phyloP scores from a whole-genome alignment of 768 basidiomycete genomes.

The Boletus bicolor region DNA sequence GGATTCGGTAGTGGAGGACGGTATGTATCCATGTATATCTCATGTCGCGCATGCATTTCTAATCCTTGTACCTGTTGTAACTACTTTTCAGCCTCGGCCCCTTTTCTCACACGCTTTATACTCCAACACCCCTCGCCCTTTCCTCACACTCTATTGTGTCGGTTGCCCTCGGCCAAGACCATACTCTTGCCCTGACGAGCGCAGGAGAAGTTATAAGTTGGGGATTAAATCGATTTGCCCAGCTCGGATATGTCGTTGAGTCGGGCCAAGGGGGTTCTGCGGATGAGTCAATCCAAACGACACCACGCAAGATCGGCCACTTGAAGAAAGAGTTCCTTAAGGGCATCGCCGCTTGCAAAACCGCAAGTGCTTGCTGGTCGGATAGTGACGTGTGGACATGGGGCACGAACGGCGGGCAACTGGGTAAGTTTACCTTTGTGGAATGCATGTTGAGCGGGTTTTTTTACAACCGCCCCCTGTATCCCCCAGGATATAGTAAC shows the following conservation, averaged over 20 bases:
- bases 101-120: constrained; percentile 75
- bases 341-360: constrained; percentile 85
- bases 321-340: constrained; percentile 74
- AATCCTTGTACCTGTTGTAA: not conserved
- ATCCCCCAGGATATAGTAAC: constrained; percentile 67
- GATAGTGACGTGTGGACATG: constrained; percentile 71
- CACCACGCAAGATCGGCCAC: constrained; percentile 72
- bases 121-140: constrained; percentile 57
- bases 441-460: too few species aligned
- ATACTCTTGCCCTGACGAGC: constrained; percentile 81
- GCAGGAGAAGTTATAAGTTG: constrained; percentile 84
- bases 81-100: constrained; percentile 57
- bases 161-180: constrained; percentile 90
- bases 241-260: constrained; percentile 86
- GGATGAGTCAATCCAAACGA: constrained; percentile 75
- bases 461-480: not conserved
- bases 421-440: constrained; percentile 49
- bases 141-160: constrained; percentile 55
- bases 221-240: constrained; percentile 86
- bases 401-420: constrained; percentile 92
- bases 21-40: constrained; percentile 37
- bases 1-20: constrained; percentile 89
- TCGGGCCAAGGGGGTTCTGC: constrained; percentile 37
- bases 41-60: not conserved
- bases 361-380: constrained; percentile 89